Conservation (phyloP, 345 rosid species). For the Eucalyptus virginea region DNA sequence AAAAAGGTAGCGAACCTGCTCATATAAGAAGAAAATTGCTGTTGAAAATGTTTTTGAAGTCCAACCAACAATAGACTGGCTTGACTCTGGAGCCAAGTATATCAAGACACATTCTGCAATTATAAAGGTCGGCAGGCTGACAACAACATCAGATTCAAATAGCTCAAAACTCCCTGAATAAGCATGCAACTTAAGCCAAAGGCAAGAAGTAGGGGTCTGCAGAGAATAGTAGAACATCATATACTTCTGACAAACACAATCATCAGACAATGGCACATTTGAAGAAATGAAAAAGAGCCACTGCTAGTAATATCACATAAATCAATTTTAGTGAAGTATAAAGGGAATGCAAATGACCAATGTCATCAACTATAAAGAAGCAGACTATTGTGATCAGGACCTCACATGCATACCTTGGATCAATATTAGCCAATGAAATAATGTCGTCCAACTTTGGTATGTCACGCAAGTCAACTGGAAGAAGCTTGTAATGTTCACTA, state of each 20-base stretch:
- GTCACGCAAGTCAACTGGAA: constrained; percentile 81
- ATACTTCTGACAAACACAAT: not conserved
- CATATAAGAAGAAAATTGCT: constrained; percentile 80
- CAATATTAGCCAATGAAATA: constrained; percentile 64
- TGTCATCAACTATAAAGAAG: not conserved
- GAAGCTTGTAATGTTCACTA: constrained; percentile 83
- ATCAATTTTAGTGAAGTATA: not conserved
- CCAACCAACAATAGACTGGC: constrained; percentile 70
- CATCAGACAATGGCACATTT: not conserved
- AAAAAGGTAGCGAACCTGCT: constrained; percentile 52
- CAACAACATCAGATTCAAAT: constrained; percentile 43
- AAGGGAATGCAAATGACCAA: not conserved
- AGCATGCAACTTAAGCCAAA: not conserved
- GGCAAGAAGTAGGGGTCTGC: not conserved
- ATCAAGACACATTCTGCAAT: constrained; percentile 98
- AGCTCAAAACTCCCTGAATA: constrained; percentile 2
- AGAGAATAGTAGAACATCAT: not conserved
- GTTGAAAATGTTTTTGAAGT: constrained; percentile 65
- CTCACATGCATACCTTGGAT: constrained; percentile 51
- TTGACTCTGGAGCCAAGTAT: constrained; percentile 91
- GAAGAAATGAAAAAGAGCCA: not conserved
- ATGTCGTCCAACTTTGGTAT: constrained; percentile 56
- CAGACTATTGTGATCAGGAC: not conserved
- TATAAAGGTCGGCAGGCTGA: constrained; percentile 97
- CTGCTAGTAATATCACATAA: not conserved